phyloP scores from a whole-genome alignment of 306 rosid genomes.

The Heteromeles arbutifolia region DNA sequence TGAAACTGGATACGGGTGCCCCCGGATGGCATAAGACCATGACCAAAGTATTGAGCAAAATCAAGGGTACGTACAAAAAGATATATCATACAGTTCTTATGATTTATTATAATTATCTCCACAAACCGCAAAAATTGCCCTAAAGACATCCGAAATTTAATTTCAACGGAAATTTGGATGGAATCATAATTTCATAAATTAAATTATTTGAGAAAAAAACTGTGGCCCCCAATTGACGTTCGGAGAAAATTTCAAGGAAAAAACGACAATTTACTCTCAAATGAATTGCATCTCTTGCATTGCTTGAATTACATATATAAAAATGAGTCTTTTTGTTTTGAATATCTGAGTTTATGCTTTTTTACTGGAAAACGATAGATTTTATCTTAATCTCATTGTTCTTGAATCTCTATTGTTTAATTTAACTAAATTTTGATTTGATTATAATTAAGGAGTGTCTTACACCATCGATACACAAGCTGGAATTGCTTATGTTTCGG shows the following conservation, averaged over 20 bases:
- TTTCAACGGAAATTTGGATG: too few relatives aligned
- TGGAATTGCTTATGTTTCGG: slow-evolving; percentile 3
- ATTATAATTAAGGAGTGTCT: slow-evolving; percentile 7
- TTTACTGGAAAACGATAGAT: background rate
- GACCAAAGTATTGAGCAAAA: slow-evolving; percentile 5
- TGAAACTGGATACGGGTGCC: slow-evolving; percentile 18
- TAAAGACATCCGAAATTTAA: too few relatives aligned
- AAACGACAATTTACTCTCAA: too few relatives aligned
- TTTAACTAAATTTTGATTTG: background rate
- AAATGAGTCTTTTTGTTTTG: background rate
- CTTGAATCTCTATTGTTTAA: background rate
- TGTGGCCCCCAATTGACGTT: too few relatives aligned
- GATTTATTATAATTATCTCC: too few relatives aligned
- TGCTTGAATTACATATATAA: too few relatives aligned
- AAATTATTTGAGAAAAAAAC: too few relatives aligned
- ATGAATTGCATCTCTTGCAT: too few relatives aligned
- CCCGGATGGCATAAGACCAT: slow-evolving; percentile 26
- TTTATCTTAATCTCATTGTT: background rate
- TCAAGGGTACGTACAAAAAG: background rate
- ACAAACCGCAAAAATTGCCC: too few relatives aligned
- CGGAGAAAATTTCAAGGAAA: too few relatives aligned
- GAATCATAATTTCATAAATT: too few relatives aligned
- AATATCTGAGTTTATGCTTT: background rate
- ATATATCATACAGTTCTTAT: too few relatives aligned
- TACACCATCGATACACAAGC: slow-evolving; percentile 12